Evolutionary conservation across 1,284 basidiomycete genomes (phyloP).

Genomic region (Ceratobasidium sp.): DNA sequence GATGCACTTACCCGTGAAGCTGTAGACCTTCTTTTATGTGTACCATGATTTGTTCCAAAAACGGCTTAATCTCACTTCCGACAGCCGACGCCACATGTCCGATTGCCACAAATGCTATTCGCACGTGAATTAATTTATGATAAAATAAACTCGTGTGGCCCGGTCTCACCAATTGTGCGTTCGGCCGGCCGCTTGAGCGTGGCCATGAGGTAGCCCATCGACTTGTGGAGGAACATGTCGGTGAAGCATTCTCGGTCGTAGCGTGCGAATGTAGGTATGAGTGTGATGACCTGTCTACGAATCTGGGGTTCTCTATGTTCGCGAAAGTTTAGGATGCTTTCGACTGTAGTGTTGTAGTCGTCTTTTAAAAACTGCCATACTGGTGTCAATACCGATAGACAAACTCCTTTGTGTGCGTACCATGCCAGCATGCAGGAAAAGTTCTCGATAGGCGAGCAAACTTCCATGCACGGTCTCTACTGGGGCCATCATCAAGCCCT

Average conservation of each 20-base stretch:
- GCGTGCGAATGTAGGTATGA: constrained; percentile 92
- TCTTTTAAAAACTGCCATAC: constrained; percentile 85
- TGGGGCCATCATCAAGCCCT: constrained; percentile 75
- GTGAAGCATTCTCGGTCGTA: constrained; percentile 93
- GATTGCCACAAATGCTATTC: constrained; percentile 91
- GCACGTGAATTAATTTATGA: constrained; percentile 36
- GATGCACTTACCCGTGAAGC: constrained; percentile 69
- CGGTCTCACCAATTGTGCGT: constrained; percentile 81
- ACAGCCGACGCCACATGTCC: constrained; percentile 94
- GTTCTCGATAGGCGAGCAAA: constrained; percentile 88
- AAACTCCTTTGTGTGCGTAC: constrained; percentile 54
- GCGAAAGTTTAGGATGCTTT: constrained; percentile 88
- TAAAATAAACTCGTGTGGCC: constrained; percentile 44
- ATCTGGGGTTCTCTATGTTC: constrained; percentile 88
- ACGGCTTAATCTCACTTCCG: constrained; percentile 93
- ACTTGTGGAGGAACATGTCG: constrained; percentile 86
- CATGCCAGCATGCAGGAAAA: constrained; percentile 92
- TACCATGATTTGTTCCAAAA: constrained; percentile 90
- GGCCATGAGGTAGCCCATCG: constrained; percentile 88
- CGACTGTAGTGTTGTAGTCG: constrained; percentile 87
- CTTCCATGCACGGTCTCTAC: constrained; percentile 95
- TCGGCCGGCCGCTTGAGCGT: constrained; percentile 91
- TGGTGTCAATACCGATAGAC: constrained; percentile 42
- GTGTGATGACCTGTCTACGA: constrained; percentile 90
- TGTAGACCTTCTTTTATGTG: constrained; percentile 91